phyloP scores from a whole-genome alignment of 164 flowering plant species.

The Berberis vulgaris region DNA sequence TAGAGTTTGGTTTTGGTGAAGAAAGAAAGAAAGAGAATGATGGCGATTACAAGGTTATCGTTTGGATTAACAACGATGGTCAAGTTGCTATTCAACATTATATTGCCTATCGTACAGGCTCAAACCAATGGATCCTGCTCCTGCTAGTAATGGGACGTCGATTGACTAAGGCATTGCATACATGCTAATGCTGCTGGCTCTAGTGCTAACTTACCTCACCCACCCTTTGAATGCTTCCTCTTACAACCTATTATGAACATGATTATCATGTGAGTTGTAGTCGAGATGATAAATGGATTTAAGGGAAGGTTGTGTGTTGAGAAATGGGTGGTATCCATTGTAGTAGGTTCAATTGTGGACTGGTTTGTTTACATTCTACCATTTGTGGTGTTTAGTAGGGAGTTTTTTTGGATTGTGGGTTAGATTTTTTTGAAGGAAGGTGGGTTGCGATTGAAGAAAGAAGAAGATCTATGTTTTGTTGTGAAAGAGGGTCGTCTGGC shows the following conservation, averaged over 20 bases:
- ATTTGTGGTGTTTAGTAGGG: no score
- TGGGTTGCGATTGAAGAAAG: no score
- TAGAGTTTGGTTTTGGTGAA: no score
- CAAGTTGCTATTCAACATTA: neutral
- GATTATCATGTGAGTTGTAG: neutral
- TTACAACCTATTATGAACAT: constrained; percentile 13
- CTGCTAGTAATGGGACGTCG: constrained; percentile 15
- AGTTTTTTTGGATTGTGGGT: no score
- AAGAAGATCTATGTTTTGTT: no score
- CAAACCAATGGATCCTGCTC: neutral
- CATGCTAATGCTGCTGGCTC: constrained; percentile 51
- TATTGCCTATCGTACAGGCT: neutral
- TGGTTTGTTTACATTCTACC: no score
- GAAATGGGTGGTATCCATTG: no score
- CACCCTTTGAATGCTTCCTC: constrained; percentile 30
- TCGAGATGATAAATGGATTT: neutral
- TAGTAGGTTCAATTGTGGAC: no score
- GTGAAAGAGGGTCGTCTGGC: no score
- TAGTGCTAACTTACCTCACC: constrained; percentile 60
- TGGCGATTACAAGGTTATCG: neutral
- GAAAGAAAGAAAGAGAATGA: no score
- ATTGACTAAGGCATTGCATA: constrained; percentile 53
- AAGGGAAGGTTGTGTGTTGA: neutral
- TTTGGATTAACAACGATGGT: neutral
- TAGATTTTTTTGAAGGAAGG: no score